These are phyloP conservation scores for Chenopodium suecicum DNA, from an alignment of 148 eudicot species.

Conservation along the genomic window DNA sequence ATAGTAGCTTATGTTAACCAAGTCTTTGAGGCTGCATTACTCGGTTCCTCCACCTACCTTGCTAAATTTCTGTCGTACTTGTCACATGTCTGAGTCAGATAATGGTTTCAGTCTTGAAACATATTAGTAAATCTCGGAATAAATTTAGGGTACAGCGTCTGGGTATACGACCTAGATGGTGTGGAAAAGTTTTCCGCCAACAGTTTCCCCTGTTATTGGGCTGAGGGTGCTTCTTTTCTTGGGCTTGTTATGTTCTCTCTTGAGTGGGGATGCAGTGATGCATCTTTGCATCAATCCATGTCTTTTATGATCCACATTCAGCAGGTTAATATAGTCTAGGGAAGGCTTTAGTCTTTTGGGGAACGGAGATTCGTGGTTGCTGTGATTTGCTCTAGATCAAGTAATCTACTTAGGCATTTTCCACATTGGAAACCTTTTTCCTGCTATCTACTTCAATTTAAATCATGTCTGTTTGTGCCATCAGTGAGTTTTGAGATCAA, in stretches of 20 bases:
- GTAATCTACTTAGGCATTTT: neutral
- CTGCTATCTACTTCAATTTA: neutral
- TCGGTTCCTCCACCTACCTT: neutral
- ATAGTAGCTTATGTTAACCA: neutral
- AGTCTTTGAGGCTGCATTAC: neutral
- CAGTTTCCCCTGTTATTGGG: neutral
- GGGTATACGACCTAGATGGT: neutral
- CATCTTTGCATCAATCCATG: neutral
- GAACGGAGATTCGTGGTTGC: neutral
- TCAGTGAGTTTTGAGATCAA: constrained; percentile 17
- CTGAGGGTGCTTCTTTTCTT: neutral
- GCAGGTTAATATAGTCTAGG: neutral
- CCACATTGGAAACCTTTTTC: neutral
- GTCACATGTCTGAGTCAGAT: neutral
- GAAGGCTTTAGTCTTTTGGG: neutral
- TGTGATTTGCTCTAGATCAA: neutral
- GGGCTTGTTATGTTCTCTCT: neutral
- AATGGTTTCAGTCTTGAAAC: neutral
- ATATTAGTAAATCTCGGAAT: neutral
- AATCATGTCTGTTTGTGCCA: neutral
- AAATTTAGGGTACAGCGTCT: neutral
- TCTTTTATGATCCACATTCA: neutral
- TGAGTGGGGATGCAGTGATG: neutral
- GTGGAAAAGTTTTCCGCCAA: neutral
- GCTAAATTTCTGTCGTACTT: neutral